Evolutionary conservation across 192 early-diverging fungal species (phyloP).

Genomic region (Coemansia interrupta): DNA sequence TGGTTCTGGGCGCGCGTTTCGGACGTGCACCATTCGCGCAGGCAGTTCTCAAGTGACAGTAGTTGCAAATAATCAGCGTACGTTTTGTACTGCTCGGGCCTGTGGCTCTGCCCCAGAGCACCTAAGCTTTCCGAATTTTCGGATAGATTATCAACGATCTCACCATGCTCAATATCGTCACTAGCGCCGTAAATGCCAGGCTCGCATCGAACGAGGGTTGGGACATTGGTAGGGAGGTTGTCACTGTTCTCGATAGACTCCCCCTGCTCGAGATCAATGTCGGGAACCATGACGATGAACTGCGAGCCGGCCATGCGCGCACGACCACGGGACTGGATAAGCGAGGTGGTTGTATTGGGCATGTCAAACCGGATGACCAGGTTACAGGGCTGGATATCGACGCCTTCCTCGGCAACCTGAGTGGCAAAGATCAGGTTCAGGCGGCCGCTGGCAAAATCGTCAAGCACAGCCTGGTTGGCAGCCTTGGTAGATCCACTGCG

Average conservation of each 20-base stretch:
- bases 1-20: conserved; percentile 6
- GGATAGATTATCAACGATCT: neutral
- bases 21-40: conserved; percentile 60
- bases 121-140: neutral
- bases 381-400: conserved; percentile 91
- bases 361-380: conserved; percentile 83
- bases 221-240: neutral
- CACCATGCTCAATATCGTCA: neutral
- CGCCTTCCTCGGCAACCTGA: conserved; percentile 90
- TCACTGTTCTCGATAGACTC: neutral
- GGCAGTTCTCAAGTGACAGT: conserved; percentile 55
- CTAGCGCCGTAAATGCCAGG: too few relatives aligned
- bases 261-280: conserved; percentile 17
- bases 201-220: neutral
- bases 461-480: conserved; percentile 54
- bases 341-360: conserved; percentile 65
- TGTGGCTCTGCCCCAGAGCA: neutral
- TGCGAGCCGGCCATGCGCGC: conserved; percentile 69
- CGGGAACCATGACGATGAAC: conserved; percentile 71
- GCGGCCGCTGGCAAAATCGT: conserved; percentile 61
- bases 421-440: conserved; percentile 86
- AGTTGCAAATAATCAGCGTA: conserved; percentile 46
- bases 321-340: conserved; percentile 89
- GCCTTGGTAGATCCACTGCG: conserved; percentile 30
- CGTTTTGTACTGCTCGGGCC: conserved; percentile 20